These are phyloP conservation scores for Pseudevernia furfuracea DNA, from an alignment of 495 filamentous ascomycete species.

Conservation along the genomic window DNA sequence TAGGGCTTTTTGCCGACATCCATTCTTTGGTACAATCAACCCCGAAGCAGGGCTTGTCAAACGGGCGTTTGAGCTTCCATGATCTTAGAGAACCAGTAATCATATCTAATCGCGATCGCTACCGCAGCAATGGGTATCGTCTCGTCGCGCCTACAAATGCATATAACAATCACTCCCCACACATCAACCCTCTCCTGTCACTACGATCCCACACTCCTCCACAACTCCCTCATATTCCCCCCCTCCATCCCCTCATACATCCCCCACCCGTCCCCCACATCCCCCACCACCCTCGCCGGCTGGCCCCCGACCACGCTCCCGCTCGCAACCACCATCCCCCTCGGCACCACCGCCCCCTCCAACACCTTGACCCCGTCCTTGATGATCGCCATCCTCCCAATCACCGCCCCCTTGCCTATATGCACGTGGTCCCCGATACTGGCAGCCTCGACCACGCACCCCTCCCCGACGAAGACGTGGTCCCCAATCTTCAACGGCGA, in stretches of 20 bases:
- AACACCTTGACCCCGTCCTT: conserved; percentile 84
- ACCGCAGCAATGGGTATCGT: conserved; percentile 10
- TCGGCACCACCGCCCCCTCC: conserved; percentile 71
- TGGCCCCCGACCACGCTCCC: conserved; percentile 65
- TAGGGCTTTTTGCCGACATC: conserved; percentile 7
- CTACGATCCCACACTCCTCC: conserved; percentile 12
- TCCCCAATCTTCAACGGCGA: conserved; percentile 86
- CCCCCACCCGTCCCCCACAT: conserved; percentile 22
- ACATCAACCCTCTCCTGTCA: conserved; percentile 1
- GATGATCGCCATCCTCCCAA: conserved; percentile 80
- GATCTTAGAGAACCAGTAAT: background rate
- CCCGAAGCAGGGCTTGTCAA: background rate
- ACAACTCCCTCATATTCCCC: conserved; percentile 19
- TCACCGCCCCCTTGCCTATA: conserved; percentile 62
- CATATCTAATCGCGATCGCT: background rate
- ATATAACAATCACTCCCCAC: background rate
- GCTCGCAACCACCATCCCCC: conserved; percentile 84
- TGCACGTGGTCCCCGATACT: conserved; percentile 73
- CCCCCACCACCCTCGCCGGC: conserved; percentile 37
- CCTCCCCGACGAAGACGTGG: conserved; percentile 78
- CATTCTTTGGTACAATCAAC: background rate
- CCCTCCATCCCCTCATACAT: conserved; percentile 25
- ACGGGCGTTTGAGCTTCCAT: background rate
- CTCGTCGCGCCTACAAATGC: conserved; percentile 4
- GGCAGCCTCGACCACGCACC: conserved; percentile 68